Evolutionary conservation across 768 basidiomycete genomes (phyloP).

Genomic region (Mycena rosella): DNA sequence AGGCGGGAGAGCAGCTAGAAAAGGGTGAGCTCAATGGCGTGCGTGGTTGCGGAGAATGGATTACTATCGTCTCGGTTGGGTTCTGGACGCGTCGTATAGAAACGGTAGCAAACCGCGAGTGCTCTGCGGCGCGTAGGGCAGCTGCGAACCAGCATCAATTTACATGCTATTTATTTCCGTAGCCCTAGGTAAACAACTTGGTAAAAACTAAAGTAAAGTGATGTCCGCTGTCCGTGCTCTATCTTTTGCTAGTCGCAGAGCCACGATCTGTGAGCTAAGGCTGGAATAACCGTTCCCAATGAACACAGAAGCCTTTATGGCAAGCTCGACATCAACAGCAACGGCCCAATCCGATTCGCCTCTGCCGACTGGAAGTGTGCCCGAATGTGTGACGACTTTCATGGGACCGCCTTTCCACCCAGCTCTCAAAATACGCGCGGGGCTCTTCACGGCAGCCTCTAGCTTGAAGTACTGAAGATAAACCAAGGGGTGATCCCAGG

Average conservation of each 20-base stretch:
- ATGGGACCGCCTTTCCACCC: slow-evolving; percentile 59
- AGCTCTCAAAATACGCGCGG: slow-evolving; percentile 46
- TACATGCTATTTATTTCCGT: slow-evolving; percentile 4
- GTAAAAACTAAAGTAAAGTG: slow-evolving; percentile 41
- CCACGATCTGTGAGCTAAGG: slow-evolving; percentile 58
- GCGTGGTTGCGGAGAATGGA: neutral
- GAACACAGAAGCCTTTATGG: slow-evolving; percentile 56
- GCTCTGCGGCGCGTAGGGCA: slow-evolving; percentile 16
- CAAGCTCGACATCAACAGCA: slow-evolving; percentile 61
- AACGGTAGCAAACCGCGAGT: slow-evolving; percentile 15
- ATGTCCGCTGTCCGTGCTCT: slow-evolving; percentile 52
- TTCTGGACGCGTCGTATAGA: slow-evolving; percentile 6
- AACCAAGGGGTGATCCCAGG: slow-evolving; percentile 60
- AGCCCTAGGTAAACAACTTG: neutral
- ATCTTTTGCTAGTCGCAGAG: slow-evolving; percentile 56
- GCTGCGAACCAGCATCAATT: slow-evolving; percentile 9
- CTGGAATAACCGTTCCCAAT: slow-evolving; percentile 65
- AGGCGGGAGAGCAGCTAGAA: slow-evolving; percentile 24
- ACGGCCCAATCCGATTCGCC: slow-evolving; percentile 60
- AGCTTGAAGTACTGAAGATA: slow-evolving; percentile 59
- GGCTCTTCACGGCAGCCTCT: slow-evolving; percentile 50
- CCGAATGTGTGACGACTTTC: slow-evolving; percentile 55
- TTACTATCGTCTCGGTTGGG: neutral
- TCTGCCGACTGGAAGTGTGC: slow-evolving; percentile 49
- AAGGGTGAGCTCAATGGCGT: neutral